Evolutionary conservation across 2,329 filamentous ascomycete species (phyloP).

Genomic region (Calonectria leucothoes): DNA sequence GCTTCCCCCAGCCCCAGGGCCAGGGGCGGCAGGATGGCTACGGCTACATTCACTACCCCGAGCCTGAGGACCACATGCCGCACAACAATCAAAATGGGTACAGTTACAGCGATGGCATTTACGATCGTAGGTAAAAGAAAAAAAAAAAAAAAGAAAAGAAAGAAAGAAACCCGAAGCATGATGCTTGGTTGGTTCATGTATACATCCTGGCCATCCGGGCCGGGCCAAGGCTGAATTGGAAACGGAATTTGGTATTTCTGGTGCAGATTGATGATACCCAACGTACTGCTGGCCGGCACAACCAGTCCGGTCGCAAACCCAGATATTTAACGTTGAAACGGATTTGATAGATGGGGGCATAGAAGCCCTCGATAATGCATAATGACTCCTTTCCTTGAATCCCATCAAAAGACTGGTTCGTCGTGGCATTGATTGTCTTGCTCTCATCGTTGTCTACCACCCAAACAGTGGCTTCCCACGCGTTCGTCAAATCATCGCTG

Average conservation of each 20-base stretch:
- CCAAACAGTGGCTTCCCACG: too few relatives aligned
- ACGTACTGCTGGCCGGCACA: slow-evolving; percentile 19
- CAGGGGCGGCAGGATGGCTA: slow-evolving; percentile 42
- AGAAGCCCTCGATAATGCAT: slow-evolving; percentile 28
- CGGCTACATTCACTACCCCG: slow-evolving; percentile 41
- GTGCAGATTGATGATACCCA: slow-evolving; percentile 29
- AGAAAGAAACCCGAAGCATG: too few relatives aligned
- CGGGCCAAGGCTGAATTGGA: not conserved
- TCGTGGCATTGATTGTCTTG: not conserved
- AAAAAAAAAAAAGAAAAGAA: not conserved
- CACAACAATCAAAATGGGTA: slow-evolving; percentile 39
- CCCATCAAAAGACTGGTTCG: not conserved
- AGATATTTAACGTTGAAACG: slow-evolving; percentile 8
- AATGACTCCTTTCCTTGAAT: slow-evolving; percentile 22
- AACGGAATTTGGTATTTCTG: slow-evolving; percentile 2
- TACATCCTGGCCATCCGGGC: not conserved
- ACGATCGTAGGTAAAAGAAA: slow-evolving; percentile 40
- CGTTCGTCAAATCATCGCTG: not conserved
- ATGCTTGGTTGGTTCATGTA: not conserved
- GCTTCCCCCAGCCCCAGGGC: slow-evolving; percentile 38
- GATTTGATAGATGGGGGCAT: slow-evolving; percentile 21
- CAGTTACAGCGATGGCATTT: slow-evolving; percentile 53
- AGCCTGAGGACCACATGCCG: slow-evolving; percentile 31
- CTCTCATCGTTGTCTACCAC: not conserved
- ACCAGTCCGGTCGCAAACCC: slow-evolving; percentile 22